Conservation (phyloP, 169 alveolate species). For the Miamiensis avidus region DNA sequence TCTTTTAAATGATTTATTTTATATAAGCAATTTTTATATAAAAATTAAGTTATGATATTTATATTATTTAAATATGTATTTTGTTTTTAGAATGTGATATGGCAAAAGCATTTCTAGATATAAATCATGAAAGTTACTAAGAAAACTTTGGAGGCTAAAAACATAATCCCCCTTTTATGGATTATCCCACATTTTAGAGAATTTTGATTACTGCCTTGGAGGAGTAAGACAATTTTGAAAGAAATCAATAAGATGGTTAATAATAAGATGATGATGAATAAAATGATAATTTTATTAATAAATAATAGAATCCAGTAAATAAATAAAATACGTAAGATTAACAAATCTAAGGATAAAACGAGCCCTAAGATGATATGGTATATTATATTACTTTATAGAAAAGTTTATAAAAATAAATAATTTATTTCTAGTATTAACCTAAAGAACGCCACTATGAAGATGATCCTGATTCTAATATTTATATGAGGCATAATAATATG, state of each 20-base stretch:
- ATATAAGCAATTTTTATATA: neutral
- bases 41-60: neutral
- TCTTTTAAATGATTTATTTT: too few species aligned
- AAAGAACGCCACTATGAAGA: neutral
- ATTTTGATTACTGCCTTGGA: neutral
- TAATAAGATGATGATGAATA: neutral
- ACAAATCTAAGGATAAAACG: too few species aligned
- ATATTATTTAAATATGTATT: too few species aligned
- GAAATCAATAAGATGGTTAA: too few species aligned
- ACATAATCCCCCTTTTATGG: neutral
- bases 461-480: neutral
- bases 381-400: too few species aligned
- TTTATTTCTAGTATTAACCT: too few species aligned
- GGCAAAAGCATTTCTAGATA: neutral
- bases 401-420: too few species aligned
- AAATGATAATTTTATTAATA: neutral
- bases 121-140: neutral
- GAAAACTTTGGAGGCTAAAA: neutral
- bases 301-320: neutral
- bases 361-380: too few species aligned
- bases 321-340: neutral
- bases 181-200: too few species aligned
- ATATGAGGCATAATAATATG: neutral
- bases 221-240: neutral
- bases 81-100: neutral